These are phyloP conservation scores for Coffea humblotiana DNA, from an alignment of 305 asterid genomes.

Conservation along the genomic window DNA sequence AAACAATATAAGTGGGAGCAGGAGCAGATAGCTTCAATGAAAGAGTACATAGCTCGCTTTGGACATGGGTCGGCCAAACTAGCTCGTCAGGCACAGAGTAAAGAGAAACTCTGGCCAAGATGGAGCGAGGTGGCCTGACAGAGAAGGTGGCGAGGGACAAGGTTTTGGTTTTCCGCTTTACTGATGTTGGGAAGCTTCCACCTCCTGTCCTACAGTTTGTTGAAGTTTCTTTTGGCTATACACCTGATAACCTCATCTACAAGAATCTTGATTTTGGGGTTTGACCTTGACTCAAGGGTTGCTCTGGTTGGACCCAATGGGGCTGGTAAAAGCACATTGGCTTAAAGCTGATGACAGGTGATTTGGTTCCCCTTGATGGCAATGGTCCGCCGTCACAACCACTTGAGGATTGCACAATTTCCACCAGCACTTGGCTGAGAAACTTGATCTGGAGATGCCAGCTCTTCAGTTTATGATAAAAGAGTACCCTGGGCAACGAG, in stretches of 20 bases:
- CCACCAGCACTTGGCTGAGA: slow-evolving; percentile 93
- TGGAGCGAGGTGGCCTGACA: slow-evolving; percentile 97
- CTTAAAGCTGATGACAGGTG: slow-evolving; percentile 99
- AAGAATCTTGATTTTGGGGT: slow-evolving; percentile 93
- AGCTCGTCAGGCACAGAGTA: slow-evolving; percentile 99
- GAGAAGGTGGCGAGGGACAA: slow-evolving; percentile 79
- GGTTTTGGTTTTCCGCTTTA: slow-evolving; percentile 75
- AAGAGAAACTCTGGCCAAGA: slow-evolving; percentile 94
- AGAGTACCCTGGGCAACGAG: slow-evolving; percentile 95
- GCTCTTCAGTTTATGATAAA: slow-evolving; percentile 75
- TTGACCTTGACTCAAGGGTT: slow-evolving; percentile 89
- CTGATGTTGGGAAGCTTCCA: slow-evolving; percentile 96
- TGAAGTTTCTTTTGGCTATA: slow-evolving; percentile 91
- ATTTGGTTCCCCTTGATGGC: slow-evolving; percentile 81
- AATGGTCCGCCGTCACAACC: slow-evolving; percentile 98
- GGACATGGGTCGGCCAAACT: slow-evolving; percentile 99
- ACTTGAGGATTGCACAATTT: slow-evolving; percentile 91
- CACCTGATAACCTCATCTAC: slow-evolving; percentile 89
- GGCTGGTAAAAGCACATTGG: slow-evolving; percentile 92
- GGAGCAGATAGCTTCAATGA: slow-evolving; percentile 93
- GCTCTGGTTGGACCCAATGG: slow-evolving; percentile 99
- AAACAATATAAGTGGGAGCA: slow-evolving; percentile 99
- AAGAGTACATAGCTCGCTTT: slow-evolving; percentile 98
- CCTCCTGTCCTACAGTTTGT: slow-evolving; percentile 97
- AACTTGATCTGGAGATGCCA: slow-evolving; percentile 78